Percentiles rank a stretch among this genome's conserved stretches.
These are phyloP conservation scores for Periconia sp. DNA, from an alignment of 2,329 filamentous ascomycete genomes.

Conservation along the genomic window DNA sequence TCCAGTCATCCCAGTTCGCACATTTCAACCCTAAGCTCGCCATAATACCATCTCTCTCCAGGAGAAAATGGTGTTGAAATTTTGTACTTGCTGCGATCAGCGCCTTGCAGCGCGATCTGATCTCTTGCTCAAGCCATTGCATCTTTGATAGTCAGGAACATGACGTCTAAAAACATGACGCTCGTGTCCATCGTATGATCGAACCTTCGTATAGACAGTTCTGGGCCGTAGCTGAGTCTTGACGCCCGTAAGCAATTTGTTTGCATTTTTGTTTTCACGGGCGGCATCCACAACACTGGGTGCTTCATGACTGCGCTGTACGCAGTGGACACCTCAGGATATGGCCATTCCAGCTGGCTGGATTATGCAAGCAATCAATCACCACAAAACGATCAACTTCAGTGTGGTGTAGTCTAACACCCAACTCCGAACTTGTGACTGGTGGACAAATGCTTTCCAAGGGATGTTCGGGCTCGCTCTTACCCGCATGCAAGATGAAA, in stretches of 20 bases:
- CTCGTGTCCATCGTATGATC: neutral
- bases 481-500: conserved; percentile 17
- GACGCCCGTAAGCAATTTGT: conserved; percentile 12
- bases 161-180: conserved; percentile 8
- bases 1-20: conserved; percentile 12
- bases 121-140: conserved; percentile 2
- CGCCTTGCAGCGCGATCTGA: conserved; percentile 4
- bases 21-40: conserved; percentile 6
- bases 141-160: conserved; percentile 17
- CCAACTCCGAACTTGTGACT: conserved; percentile 20
- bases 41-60: conserved; percentile 2
- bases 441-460: conserved; percentile 17
- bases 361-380: conserved; percentile 17
- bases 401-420: conserved; percentile 21
- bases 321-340: neutral
- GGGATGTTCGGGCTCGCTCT: conserved; percentile 10
- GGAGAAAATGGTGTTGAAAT: conserved; percentile 1
- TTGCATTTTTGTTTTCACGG: conserved; percentile 15
- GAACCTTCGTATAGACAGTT: conserved; percentile 1
- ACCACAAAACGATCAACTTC: conserved; percentile 18
- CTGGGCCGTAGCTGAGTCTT: conserved; percentile 4
- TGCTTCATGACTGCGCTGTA: conserved; percentile 1
- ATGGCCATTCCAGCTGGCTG: conserved; percentile 4
- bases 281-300: conserved; percentile 13
- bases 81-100: conserved; percentile 7